These are phyloP conservation scores for Fraxinus americana DNA, from an alignment of 257 asterid genomes.

Conservation along the genomic window DNA sequence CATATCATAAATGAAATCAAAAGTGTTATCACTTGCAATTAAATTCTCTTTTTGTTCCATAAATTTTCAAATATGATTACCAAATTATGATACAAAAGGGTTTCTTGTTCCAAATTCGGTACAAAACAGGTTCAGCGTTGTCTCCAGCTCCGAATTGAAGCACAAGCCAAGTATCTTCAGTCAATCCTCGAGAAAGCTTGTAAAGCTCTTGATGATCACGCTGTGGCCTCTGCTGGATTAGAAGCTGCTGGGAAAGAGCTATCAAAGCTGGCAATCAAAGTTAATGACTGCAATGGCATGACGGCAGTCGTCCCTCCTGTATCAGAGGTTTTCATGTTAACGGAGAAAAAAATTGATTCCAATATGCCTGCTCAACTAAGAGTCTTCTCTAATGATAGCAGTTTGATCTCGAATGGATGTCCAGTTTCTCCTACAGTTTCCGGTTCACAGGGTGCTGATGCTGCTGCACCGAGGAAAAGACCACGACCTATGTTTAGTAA, in stretches of 20 bases:
- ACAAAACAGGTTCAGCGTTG: conserved; percentile 50
- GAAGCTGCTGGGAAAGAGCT: conserved; percentile 70
- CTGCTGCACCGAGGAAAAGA: conserved; percentile 61
- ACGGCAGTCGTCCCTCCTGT: conserved; percentile 33
- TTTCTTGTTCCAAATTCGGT: not conserved
- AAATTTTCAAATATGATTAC: not conserved
- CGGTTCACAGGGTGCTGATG: conserved; percentile 44
- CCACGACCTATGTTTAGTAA: conserved; percentile 44
- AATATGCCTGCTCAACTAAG: conserved; percentile 53
- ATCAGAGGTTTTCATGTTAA: conserved; percentile 31
- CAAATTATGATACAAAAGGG: not conserved
- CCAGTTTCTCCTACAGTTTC: conserved; percentile 41
- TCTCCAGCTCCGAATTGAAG: conserved; percentile 58
- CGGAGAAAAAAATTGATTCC: conserved; percentile 32
- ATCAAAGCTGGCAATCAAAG: conserved; percentile 70
- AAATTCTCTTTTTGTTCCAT: not conserved
- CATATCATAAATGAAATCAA: no score
- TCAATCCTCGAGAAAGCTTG: conserved; percentile 65
- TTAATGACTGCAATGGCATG: conserved; percentile 46
- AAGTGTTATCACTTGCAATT: not conserved
- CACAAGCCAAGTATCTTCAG: conserved; percentile 58
- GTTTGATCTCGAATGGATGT: conserved; percentile 47
- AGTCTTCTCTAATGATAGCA: conserved; percentile 51
- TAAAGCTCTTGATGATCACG: conserved; percentile 51
- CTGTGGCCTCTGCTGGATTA: conserved; percentile 48